phyloP scores from a whole-genome alignment of 2,329 filamentous ascomycete species.

The Colletotrichum echinochloae region DNA sequence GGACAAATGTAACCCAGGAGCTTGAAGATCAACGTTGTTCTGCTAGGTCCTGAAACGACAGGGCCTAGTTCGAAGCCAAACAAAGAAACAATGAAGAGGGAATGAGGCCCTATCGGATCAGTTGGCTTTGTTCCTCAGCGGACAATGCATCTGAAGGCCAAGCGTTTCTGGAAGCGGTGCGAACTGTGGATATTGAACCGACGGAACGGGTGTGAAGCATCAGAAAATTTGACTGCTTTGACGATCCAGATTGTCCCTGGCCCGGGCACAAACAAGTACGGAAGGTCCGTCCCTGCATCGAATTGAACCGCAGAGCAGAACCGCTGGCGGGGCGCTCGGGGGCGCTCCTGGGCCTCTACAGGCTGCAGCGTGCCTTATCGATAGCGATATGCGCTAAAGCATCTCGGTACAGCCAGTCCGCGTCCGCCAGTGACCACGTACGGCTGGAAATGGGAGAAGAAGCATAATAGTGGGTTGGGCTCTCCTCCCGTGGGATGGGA shows the following conservation, averaged over 20 bases:
- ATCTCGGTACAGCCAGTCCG: slow-evolving; percentile 23
- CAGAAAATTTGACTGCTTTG: slow-evolving; percentile 38
- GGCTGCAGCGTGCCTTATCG: slow-evolving; percentile 18
- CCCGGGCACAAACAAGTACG: slow-evolving; percentile 4
- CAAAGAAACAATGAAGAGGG: slow-evolving; percentile 28
- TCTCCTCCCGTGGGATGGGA: slow-evolving; percentile 3
- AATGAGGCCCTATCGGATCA: slow-evolving; percentile 22
- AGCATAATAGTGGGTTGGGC: neutral
- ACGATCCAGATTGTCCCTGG: slow-evolving; percentile 22
- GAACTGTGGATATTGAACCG: slow-evolving; percentile 24
- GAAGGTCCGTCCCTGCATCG: slow-evolving; percentile 34
- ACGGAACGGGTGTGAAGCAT: slow-evolving; percentile 26
- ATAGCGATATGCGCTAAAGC: slow-evolving; percentile 27
- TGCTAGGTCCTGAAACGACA: slow-evolving; percentile 23
- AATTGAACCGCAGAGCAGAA: slow-evolving; percentile 34
- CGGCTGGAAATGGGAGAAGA: neutral
- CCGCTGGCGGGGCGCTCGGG: slow-evolving; percentile 21
- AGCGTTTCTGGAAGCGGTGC: slow-evolving; percentile 30
- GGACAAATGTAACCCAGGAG: slow-evolving; percentile 32
- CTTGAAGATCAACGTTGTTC: slow-evolving; percentile 32
- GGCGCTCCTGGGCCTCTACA: neutral
- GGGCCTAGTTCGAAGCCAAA: slow-evolving; percentile 25
- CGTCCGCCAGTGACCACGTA: slow-evolving; percentile 4
- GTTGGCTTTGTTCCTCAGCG: slow-evolving; percentile 16
- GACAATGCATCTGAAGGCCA: slow-evolving; percentile 20